phyloP scores from a whole-genome alignment of 1,284 basidiomycete genomes.

The Pseudozyma thailandica region DNA sequence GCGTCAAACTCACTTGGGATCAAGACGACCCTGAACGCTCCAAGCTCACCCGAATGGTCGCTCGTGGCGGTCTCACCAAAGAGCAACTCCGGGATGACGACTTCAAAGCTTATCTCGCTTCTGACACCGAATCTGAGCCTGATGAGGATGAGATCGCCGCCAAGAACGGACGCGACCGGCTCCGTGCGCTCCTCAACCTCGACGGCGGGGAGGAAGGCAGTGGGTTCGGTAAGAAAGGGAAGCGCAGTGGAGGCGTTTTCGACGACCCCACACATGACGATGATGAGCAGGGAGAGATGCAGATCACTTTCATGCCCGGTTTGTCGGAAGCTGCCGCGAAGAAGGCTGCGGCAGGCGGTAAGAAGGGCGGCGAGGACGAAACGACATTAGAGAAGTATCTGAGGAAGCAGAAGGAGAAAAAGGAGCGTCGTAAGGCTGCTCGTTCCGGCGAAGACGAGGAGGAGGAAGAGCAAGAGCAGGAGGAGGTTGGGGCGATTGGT shows the following conservation, averaged over 20 bases:
- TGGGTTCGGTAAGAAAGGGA: constrained; percentile 41
- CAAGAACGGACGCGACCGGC: constrained; percentile 34
- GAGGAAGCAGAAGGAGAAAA: constrained; percentile 66
- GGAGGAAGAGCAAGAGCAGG: constrained; percentile 10
- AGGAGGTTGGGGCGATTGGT: constrained; percentile 13
- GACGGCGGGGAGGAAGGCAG: constrained; percentile 26
- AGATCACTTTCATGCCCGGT: constrained; percentile 67
- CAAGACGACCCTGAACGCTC: constrained; percentile 92
- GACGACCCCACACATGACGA: constrained; percentile 49
- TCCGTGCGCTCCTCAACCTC: constrained; percentile 61
- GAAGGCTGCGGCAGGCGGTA: constrained; percentile 31
- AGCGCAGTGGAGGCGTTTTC: constrained; percentile 43
- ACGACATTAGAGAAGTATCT: constrained; percentile 66
- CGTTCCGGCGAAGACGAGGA: constrained; percentile 21
- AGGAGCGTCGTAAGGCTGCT: constrained; percentile 54
- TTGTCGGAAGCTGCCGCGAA: constrained; percentile 55
- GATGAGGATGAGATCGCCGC: constrained; percentile 44
- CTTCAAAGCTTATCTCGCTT: constrained; percentile 65
- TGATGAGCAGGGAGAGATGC: constrained; percentile 52
- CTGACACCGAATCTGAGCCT: constrained; percentile 54
- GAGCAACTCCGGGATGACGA: constrained; percentile 64
- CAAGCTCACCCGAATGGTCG: constrained; percentile 72
- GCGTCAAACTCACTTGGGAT: constrained; percentile 98
- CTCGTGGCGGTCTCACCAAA: constrained; percentile 40
- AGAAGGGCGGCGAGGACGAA: constrained; percentile 52